phyloP scores from a whole-genome alignment of 2,329 filamentous ascomycete genomes.

The Exophiala aquamarina region DNA sequence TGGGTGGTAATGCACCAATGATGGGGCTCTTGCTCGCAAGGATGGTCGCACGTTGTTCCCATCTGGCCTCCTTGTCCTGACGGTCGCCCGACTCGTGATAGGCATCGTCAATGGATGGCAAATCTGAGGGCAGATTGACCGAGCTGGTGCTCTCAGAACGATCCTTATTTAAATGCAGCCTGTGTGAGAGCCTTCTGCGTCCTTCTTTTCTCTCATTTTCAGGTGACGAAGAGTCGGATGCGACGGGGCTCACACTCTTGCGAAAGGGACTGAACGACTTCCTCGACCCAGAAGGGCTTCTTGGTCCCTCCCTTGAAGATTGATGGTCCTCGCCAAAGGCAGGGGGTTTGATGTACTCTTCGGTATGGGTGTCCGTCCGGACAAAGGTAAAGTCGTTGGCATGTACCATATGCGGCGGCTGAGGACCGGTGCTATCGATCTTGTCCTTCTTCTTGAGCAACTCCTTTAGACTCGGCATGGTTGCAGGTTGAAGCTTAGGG shows the following conservation, averaged over 20 bases:
- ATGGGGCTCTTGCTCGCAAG: slow-evolving; percentile 54
- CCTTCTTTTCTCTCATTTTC: slow-evolving; percentile 34
- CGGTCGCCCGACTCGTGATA: slow-evolving; percentile 48
- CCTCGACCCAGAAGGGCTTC: slow-evolving; percentile 11
- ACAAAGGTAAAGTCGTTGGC: slow-evolving; percentile 77
- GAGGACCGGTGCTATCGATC: slow-evolving; percentile 38
- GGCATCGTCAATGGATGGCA: slow-evolving; percentile 68
- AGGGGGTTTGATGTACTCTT: slow-evolving; percentile 77
- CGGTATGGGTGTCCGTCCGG: slow-evolving; percentile 75
- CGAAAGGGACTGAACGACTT: slow-evolving; percentile 35
- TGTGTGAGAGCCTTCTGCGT: slow-evolving; percentile 57
- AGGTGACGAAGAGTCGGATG: slow-evolving; percentile 37
- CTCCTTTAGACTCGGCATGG: slow-evolving; percentile 58
- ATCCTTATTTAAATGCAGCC: slow-evolving; percentile 62
- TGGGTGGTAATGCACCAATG: slow-evolving; percentile 1
- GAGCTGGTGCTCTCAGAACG: slow-evolving; percentile 58
- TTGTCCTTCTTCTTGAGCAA: slow-evolving; percentile 64
- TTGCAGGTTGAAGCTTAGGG: background rate
- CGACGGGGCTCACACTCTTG: slow-evolving; percentile 35
- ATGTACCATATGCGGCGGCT: slow-evolving; percentile 34
- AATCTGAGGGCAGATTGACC: slow-evolving; percentile 72
- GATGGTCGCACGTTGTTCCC: slow-evolving; percentile 93
- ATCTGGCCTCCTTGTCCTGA: slow-evolving; percentile 67
- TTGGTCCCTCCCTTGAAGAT: slow-evolving; percentile 14
- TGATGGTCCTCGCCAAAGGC: slow-evolving; percentile 44